These are phyloP conservation scores for Allium sativum DNA, from an alignment of 106 monocot genomes.

Conservation along the genomic window DNA sequence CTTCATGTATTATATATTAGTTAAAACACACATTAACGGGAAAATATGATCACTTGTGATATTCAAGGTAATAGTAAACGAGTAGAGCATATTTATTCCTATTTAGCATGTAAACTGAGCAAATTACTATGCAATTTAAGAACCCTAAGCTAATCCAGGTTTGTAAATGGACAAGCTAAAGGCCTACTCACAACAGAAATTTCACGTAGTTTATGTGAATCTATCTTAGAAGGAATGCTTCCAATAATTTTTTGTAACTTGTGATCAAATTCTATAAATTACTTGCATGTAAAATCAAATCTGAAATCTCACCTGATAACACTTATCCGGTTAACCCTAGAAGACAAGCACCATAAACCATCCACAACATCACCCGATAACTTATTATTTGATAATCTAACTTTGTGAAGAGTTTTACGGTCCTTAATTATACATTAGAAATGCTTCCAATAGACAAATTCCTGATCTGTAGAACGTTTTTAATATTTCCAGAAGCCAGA, in stretches of 20 bases:
- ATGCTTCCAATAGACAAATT: slow-evolving; percentile 42
- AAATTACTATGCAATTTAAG: slow-evolving; percentile 47
- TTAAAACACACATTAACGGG: too few relatives aligned
- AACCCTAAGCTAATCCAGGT: slow-evolving; percentile 28
- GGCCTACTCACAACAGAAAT: slow-evolving; percentile 46
- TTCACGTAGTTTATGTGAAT: slow-evolving; percentile 23
- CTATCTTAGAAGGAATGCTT: slow-evolving; percentile 43
- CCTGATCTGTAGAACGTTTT: slow-evolving; percentile 36
- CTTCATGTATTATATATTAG: too few relatives aligned
- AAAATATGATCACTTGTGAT: too few relatives aligned
- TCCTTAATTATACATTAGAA: slow-evolving; percentile 33
- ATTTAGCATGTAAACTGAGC: too few relatives aligned
- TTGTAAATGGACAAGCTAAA: slow-evolving; percentile 35
- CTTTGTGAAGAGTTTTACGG: slow-evolving; percentile 28
- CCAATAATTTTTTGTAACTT: slow-evolving; percentile 41
- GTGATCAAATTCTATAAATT: slow-evolving; percentile 42
- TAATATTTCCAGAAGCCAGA: slow-evolving; percentile 34
- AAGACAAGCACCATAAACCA: slow-evolving; percentile 34
- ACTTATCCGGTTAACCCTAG: slow-evolving; percentile 42
- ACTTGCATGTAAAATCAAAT: slow-evolving; percentile 22
- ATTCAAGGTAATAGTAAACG: too few relatives aligned
- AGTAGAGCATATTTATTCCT: too few relatives aligned
- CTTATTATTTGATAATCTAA: slow-evolving; percentile 38
- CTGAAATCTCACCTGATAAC: slow-evolving; percentile 42
- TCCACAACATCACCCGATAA: slow-evolving; percentile 44